Conservation (phyloP, 2,329 filamentous ascomycete species). For the Fusarium bulbicola region DNA sequence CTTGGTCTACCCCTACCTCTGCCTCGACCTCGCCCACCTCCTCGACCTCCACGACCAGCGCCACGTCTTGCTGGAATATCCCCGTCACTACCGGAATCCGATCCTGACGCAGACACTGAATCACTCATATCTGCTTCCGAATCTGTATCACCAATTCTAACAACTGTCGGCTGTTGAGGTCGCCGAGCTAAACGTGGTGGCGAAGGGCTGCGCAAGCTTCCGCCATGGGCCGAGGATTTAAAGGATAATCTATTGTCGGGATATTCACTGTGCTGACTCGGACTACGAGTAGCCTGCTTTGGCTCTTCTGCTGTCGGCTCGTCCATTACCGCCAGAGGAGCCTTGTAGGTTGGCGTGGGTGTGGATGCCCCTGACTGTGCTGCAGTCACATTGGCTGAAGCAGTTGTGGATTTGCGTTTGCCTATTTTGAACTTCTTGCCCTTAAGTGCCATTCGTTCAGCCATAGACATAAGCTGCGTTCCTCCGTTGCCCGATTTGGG, state of each 20-base stretch:
- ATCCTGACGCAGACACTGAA: constrained; percentile 9
- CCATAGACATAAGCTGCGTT: constrained; percentile 61
- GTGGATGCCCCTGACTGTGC: constrained; percentile 6
- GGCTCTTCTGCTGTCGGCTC: background rate
- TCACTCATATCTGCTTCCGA: constrained; percentile 27
- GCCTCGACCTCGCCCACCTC: constrained; percentile 37
- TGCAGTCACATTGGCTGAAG: constrained; percentile 1
- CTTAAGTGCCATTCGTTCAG: constrained; percentile 63
- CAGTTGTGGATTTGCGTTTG: constrained; percentile 43
- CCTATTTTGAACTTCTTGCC: constrained; percentile 65
- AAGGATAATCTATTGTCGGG: background rate
- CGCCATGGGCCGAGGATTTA: constrained; percentile 3
- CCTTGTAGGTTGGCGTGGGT: background rate
- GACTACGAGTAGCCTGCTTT: background rate
- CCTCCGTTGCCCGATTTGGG: constrained; percentile 14
- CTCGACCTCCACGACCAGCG: constrained; percentile 36
- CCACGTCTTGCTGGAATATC: constrained; percentile 40
- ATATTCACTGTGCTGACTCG: background rate
- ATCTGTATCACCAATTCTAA: constrained; percentile 40
- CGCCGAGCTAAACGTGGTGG: constrained; percentile 5
- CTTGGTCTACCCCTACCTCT: constrained; percentile 17
- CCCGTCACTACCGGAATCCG: constrained; percentile 32
- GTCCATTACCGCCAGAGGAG: background rate
- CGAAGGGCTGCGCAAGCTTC: constrained; percentile 27
- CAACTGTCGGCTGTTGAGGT: constrained; percentile 30